A percentile compares a stretch with the other conserved stretches of the same genome.
phyloP scores from a whole-genome alignment of 2,329 filamentous ascomycete species.

The Emydomyces testavorans region DNA sequence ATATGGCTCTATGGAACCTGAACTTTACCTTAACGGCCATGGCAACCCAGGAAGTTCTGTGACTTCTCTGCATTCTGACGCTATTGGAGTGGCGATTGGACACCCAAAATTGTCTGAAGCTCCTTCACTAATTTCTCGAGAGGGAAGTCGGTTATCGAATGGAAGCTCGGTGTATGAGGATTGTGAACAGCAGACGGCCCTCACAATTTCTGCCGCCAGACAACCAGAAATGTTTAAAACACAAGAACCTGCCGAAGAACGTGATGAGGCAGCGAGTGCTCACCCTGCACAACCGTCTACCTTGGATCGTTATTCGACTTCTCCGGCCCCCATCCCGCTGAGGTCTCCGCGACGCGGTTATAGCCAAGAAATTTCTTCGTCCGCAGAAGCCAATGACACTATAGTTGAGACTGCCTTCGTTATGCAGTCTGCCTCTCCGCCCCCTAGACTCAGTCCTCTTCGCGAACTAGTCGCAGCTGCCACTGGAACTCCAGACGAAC shows the following conservation, averaged over 20 bases:
- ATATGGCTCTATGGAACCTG: conserved; percentile 3
- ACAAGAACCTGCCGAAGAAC: background rate
- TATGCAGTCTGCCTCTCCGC: conserved; percentile 7
- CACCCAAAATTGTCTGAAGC: conserved; percentile 2
- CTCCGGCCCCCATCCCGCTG: background rate
- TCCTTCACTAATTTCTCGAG: conserved; percentile 1
- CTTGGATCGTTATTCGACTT: background rate
- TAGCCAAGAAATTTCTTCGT: background rate
- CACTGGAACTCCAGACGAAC: conserved; percentile 6
- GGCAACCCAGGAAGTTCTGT: conserved; percentile 5
- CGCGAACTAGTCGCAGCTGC: conserved; percentile 12
- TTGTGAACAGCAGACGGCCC: background rate
- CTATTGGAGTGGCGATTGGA: conserved; percentile 4
- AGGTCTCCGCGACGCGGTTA: conserved; percentile 4
- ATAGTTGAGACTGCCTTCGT: conserved; percentile 18
- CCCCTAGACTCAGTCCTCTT: conserved; percentile 13
- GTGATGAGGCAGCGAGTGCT: background rate
- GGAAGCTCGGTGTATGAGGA: conserved; percentile 5
- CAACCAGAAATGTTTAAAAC: background rate
- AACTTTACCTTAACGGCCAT: conserved; percentile 1
- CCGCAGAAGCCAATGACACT: conserved; percentile 2
- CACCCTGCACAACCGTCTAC: background rate
- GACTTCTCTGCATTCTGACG: conserved; percentile 12
- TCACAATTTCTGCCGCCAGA: background rate
- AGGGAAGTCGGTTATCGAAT: background rate